A percentile compares a stretch with the other conserved stretches of the same genome.
These are phyloP conservation scores for Spathaspora sp. DNA, from an alignment of 805 yeast species.

Conservation along the genomic window DNA sequence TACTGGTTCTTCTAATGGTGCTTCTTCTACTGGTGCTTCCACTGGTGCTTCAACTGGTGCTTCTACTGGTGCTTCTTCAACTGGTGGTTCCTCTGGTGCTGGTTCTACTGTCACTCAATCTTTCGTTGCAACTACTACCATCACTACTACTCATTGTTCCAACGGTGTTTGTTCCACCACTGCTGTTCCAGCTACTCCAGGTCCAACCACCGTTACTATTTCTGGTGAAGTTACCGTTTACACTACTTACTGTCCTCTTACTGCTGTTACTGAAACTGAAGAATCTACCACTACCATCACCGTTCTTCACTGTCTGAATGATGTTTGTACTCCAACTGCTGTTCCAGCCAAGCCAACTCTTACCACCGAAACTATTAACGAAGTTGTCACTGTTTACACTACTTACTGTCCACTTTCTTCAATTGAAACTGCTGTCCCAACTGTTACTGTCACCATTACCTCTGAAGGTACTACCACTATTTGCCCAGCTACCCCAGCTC, in stretches of 20 bases:
- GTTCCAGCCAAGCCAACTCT: conserved; percentile 14
- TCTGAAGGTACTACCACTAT: conserved; percentile 23
- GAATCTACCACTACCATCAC: conserved; percentile 27
- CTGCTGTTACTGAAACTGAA: conserved; percentile 17
- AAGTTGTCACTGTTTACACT: conserved; percentile 32
- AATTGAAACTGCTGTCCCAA: conserved; percentile 21
- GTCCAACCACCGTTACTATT: conserved; percentile 19
- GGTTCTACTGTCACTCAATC: conserved; percentile 13
- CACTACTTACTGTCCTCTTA: conserved; percentile 34
- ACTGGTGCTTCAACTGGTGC: conserved; percentile 14
- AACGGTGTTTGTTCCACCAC: conserved; percentile 27
- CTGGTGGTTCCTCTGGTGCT: conserved; percentile 8
- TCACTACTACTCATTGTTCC: conserved; percentile 35
- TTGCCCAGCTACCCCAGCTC: conserved; percentile 23
- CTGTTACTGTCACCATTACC: conserved; percentile 20
- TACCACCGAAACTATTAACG: conserved; percentile 31
- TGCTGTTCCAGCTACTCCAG: conserved; percentile 23
- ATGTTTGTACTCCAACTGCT: conserved; percentile 19
- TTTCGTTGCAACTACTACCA: conserved; percentile 13
- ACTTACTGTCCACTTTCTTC: conserved; percentile 31
- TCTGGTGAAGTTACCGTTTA: conserved; percentile 30
- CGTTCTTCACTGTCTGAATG: conserved; percentile 34
- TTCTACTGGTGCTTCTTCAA: conserved; percentile 10
- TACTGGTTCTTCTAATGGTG: conserved; percentile 11
- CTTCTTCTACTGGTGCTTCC: conserved; percentile 12